These are phyloP conservation scores for Pterocarpus macrocarpus DNA, from an alignment of 306 rosid species.

Conservation along the genomic window DNA sequence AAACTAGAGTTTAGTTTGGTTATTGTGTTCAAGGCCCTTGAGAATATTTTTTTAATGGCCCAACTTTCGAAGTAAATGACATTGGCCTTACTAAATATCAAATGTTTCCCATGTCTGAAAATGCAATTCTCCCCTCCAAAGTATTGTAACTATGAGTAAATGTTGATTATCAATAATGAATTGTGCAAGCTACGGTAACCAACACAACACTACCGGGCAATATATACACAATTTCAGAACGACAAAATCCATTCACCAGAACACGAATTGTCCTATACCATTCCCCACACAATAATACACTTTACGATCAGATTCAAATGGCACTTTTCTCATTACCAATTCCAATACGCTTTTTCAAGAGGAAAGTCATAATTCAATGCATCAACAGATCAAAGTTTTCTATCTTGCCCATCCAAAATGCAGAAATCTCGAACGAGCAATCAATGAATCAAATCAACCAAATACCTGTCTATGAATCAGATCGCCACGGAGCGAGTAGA, in stretches of 20 bases:
- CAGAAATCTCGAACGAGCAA: constrained; percentile 23
- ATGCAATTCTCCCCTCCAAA: too few species aligned
- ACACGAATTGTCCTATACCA: background rate
- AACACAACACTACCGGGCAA: background rate
- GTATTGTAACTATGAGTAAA: too few species aligned
- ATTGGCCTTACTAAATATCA: too few species aligned
- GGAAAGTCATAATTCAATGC: background rate
- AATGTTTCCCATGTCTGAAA: too few species aligned
- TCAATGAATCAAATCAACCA: background rate
- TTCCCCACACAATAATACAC: background rate
- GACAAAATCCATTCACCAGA: background rate
- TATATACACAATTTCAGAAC: background rate
- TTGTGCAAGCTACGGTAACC: background rate
- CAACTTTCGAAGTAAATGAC: too few species aligned
- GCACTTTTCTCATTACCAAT: background rate
- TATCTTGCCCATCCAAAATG: background rate
- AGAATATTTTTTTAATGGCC: too few species aligned
- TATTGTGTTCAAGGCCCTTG: too few species aligned
- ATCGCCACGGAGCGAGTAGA: constrained; percentile 74
- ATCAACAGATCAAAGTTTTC: background rate
- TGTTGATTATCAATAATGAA: too few species aligned
- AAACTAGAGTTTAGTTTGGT: background rate
- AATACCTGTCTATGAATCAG: constrained; percentile 88
- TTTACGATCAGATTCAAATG: background rate
- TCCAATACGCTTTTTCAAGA: background rate